These are phyloP conservation scores for Plectosphaerella sp. DNA, from an alignment of 2,329 filamentous ascomycete genomes.

Conservation along the genomic window DNA sequence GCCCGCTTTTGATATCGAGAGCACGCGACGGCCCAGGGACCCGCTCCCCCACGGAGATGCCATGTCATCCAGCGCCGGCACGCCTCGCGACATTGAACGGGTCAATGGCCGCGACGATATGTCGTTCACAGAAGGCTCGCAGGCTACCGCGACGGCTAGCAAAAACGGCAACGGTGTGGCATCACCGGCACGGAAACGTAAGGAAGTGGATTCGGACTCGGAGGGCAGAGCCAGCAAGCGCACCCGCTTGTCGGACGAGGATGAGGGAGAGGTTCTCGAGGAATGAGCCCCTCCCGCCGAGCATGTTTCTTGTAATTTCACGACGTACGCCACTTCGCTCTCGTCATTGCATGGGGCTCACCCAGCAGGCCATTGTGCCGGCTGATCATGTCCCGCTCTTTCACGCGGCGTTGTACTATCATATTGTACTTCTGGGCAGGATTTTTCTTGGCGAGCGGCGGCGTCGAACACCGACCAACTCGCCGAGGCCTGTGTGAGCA, in stretches of 20 bases:
- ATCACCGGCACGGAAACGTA: constrained; percentile 36
- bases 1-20: constrained; percentile 52
- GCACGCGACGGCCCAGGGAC: constrained; percentile 47
- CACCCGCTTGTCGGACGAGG: constrained; percentile 37
- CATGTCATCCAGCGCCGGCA: constrained; percentile 43
- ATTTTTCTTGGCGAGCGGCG: too few species aligned
- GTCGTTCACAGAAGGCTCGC: constrained; percentile 29
- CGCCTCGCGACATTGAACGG: constrained; percentile 42
- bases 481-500: too few species aligned
- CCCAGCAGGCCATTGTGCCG: too few species aligned
- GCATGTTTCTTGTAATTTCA: too few species aligned
- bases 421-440: background rate
- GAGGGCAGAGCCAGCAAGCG: constrained; percentile 37
- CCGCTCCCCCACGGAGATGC: constrained; percentile 35
- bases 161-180: constrained; percentile 21
- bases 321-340: too few species aligned
- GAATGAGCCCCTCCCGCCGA: background rate
- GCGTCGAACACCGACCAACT: too few species aligned
- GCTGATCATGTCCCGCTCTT: too few species aligned
- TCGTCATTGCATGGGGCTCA: too few species aligned
- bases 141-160: constrained; percentile 21
- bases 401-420: too few species aligned
- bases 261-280: constrained; percentile 43
- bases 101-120: constrained; percentile 33
- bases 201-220: constrained; percentile 30